Evolutionary conservation across 345 rosid species (phyloP), one percentile per base, ranked within the genome.

Genomic region (Dimocarpus longan): DNA sequence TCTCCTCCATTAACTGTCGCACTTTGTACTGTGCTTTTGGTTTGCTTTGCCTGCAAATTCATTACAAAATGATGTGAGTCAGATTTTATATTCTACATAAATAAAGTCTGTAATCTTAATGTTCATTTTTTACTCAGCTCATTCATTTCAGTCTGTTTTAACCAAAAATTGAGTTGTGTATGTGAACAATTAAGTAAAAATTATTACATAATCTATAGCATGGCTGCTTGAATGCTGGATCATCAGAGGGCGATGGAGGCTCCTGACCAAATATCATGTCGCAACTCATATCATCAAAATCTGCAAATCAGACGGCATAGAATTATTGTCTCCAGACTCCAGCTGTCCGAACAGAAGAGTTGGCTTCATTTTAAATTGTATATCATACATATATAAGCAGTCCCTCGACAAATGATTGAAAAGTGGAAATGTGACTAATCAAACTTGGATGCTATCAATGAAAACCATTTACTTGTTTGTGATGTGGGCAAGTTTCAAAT

Each of bases 231-330:
- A 92, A 80, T 44, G 91, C 97, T 15, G 99, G 96, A 82, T 95
- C 99, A 78, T 92, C 93, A 7, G 72, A 60, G 59, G 85, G 24
- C 52, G 83, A 78, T 40, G 94, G 95, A 70, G 98, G 98, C 5
- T 93, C 95, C 81, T 88, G 89, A 60, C 99, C 99, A 75, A 90
- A 94, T 82, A 96, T 87, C 95, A 94, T 94, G 86, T 94, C 87
- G 28, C 99, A 96, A 68, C 98, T 96, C 91, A 91, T 92, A 80
- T 94, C 97, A 62, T 94, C 91, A 88, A 96, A 96, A 89, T 96
- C 98, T 96, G 89, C 82, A 85, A 63, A 80, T 75, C 73, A 84
- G 50, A 78, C 64, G 71, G 54, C 13, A 57, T 43, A 68, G 8
- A 70, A 46, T 32, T 18, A 67, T 72, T 19, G 56, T 73, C 43